Evolutionary conservation across 2,329 filamentous ascomycete species (phyloP), one percentile per base, ranked within the genome.

Genomic region (Lachnellula willkommii): DNA sequence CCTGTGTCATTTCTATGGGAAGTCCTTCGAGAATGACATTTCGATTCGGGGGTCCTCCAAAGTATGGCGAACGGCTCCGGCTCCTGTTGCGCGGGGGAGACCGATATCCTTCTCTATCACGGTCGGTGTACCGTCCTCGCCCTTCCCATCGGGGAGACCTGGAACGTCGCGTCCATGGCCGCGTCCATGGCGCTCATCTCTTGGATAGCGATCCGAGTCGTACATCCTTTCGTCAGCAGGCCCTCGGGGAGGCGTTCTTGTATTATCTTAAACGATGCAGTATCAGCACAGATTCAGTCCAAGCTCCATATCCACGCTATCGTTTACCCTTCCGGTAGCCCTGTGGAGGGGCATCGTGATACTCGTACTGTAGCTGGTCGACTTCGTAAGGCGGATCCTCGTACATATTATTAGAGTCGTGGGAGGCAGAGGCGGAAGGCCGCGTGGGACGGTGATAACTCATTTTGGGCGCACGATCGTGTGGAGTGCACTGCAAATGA

Each of bases 11-110:
- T 54, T 75, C 74, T 55, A 71, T 66, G 35, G 79, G 77, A 54
- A 83, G 63, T 53, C 79, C 79, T 64, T 83, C 80, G 45, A 83
- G 70, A 52, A 83, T 80, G 51, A 83, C 72, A 36, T 77, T 80
- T 59, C 79, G 74, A 60, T 73, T 78, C 35, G 77, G 77, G 49
- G 66, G 60, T 47, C 59, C 67, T 42, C 68, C 68, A 61, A 61
- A 68, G 45, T 68, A 66, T 46, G 66, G 68, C 15, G 67, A 69
- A 43, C 65, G 66, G 57, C 65, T 66, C 4, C 66, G 67, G 52
- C 67, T 70, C 58, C 65, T 60, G 35, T 61, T 60, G 47, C 62
- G 50, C 11, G 56, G 57, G 24, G 68, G 68, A 22, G 67, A 70
- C 14, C 60, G 58, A 48, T 70, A 71, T 49, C 59, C 68, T 59